Evolutionary conservation across 495 filamentous ascomycete genomes (phyloP).

Genomic region (Penicillium arizonense): DNA sequence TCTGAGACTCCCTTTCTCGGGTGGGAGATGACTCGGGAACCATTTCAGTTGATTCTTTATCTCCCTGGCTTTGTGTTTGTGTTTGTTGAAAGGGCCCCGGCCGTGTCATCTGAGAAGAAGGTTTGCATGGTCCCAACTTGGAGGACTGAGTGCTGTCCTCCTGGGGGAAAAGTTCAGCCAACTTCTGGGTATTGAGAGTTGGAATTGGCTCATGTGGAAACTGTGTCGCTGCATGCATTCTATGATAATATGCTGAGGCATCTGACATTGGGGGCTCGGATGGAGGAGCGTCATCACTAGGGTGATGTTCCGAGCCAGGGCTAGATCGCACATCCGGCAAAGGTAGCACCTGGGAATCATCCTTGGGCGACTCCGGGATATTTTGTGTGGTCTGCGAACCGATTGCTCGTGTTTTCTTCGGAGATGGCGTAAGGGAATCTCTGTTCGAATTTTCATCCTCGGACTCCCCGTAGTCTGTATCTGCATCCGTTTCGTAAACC

Average conservation of each 20-base stretch:
- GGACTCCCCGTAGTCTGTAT: conserved; percentile 34
- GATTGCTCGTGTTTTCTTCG: background rate
- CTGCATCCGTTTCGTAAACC: conserved; percentile 47
- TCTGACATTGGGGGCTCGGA: conserved; percentile 37
- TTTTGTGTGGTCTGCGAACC: conserved; percentile 1
- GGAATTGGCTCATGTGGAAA: conserved; percentile 45
- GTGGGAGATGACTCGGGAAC: conserved; percentile 45
- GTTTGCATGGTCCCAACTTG: background rate
- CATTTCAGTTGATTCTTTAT: conserved; percentile 30
- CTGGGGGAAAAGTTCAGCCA: conserved; percentile 43
- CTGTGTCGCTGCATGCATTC: conserved; percentile 40
- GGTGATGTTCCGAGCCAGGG: background rate
- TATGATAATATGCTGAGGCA: conserved; percentile 40
- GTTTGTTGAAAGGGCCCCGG: conserved; percentile 20
- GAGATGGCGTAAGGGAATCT: conserved; percentile 11
- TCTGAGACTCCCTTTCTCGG: conserved; percentile 13
- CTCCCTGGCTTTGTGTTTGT: conserved; percentile 24
- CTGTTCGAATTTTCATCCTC: conserved; percentile 17
- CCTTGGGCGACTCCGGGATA: conserved; percentile 11
- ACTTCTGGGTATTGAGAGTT: conserved; percentile 39
- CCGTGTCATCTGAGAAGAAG: background rate
- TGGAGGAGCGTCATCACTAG: conserved; percentile 4
- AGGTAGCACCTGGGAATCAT: conserved; percentile 40
- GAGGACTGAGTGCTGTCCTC: conserved; percentile 24
- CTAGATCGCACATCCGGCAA: conserved; percentile 15